Percentiles rank a stretch among this genome's conserved stretches.
Evolutionary conservation across 129 eudicot species (phyloP).

Genomic region (Tagetes patula): DNA sequence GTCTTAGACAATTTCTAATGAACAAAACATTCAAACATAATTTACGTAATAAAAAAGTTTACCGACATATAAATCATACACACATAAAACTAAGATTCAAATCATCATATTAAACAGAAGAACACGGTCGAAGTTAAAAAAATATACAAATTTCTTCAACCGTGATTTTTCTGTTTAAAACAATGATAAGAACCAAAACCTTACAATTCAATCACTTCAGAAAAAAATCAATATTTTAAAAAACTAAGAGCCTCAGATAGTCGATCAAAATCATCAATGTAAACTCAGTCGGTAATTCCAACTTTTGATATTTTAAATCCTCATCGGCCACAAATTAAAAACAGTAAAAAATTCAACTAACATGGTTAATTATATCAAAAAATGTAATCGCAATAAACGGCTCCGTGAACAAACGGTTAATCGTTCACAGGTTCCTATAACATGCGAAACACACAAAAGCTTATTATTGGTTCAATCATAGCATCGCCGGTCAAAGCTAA

Average conservation of each 20-base stretch:
- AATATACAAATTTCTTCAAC: background rate
- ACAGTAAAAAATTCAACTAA: too few relatives aligned
- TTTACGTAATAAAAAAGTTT: too few relatives aligned
- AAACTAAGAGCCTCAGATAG: conserved; percentile 36
- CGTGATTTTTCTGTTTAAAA: background rate
- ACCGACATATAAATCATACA: too few relatives aligned
- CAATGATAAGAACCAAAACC: background rate
- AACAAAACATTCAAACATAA: too few relatives aligned
- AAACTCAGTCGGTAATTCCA: conserved; percentile 50
- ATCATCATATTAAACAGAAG: background rate
- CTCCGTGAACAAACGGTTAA: conserved; percentile 67
- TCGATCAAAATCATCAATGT: conserved; percentile 37
- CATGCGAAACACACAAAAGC: conserved; percentile 48
- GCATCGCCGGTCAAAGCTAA: conserved; percentile 71
- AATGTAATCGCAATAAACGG: conserved; percentile 87
- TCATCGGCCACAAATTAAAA: conserved; percentile 23
- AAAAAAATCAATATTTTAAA: background rate
- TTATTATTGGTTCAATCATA: conserved; percentile 70
- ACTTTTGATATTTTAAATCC: conserved; percentile 17
- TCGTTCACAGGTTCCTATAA: conserved; percentile 88
- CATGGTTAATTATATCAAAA: background rate
- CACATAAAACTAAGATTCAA: background rate
- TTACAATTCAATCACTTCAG: background rate
- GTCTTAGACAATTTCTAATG: too few relatives aligned
- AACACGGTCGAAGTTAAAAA: background rate